Conservation (phyloP, 768 basidiomycete genomes). For the Lyophyllum shimeji region DNA sequence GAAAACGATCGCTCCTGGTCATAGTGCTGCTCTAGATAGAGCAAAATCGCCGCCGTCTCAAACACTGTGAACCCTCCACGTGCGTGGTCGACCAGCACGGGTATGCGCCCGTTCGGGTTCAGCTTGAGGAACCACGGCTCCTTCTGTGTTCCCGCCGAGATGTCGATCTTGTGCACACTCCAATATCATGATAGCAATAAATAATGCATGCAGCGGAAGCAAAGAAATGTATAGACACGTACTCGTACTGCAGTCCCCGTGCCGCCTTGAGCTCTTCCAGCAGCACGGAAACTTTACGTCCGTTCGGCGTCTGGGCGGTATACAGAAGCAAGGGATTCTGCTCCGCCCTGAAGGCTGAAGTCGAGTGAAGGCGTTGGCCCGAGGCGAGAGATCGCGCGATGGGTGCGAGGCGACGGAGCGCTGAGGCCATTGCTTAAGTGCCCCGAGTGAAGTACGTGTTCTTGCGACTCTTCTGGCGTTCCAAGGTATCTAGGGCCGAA, state of each 20-base stretch:
- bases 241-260: constrained; percentile 40
- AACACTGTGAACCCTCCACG: constrained; percentile 34
- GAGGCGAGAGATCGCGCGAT: constrained; percentile 6
- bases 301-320: constrained; percentile 56
- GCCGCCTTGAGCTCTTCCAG: constrained; percentile 57
- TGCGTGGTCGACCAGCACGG: constrained; percentile 29
- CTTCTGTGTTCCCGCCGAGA: constrained; percentile 24
- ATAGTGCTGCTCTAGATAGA: constrained; percentile 43
- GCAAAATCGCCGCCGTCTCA: constrained; percentile 45
- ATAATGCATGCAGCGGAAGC: not conserved
- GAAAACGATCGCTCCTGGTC: constrained; percentile 41
- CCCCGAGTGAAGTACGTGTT: no score
- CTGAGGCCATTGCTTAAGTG: constrained; percentile 1
- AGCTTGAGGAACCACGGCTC: constrained; percentile 35
- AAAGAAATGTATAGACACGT: not conserved
- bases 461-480: no score
- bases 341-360: constrained; percentile 11
- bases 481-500: not conserved
- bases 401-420: constrained; percentile 12
- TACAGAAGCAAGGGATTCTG: constrained; percentile 34
- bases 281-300: constrained; percentile 47
- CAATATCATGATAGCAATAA: not conserved
- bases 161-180: constrained; percentile 17
- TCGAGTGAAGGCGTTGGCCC: constrained; percentile 9
- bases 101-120: constrained; percentile 44